Evolutionary conservation across 2,329 filamentous ascomycete species (phyloP).

Genomic region (Colletotrichum nymphaeae): DNA sequence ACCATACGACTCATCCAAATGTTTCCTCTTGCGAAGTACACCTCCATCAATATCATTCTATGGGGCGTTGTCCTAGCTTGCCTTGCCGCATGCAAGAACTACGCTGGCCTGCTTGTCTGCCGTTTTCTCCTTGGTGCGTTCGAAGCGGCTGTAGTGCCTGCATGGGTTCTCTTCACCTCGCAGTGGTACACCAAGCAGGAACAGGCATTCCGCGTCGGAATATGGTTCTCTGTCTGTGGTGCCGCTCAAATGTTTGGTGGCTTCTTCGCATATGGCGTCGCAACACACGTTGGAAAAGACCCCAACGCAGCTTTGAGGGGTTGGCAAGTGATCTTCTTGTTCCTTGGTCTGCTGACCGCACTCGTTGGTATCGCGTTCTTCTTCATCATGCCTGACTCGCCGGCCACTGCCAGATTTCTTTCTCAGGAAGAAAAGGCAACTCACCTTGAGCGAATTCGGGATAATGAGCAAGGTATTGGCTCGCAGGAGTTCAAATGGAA

Average conservation of each 20-base stretch:
- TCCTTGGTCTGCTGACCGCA: conserved; percentile 64
- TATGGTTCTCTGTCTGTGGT: conserved; percentile 74
- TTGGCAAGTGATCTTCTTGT: conserved; percentile 73
- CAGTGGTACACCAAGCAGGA: conserved; percentile 81
- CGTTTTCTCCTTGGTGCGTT: conserved; percentile 77
- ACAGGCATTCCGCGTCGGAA: conserved; percentile 70
- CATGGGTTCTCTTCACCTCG: conserved; percentile 74
- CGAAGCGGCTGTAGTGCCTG: conserved; percentile 76
- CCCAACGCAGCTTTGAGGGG: conserved; percentile 60
- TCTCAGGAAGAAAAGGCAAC: conserved; percentile 63
- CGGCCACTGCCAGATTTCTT: conserved; percentile 56
- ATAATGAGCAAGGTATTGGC: conserved; percentile 75
- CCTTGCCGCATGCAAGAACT: conserved; percentile 72
- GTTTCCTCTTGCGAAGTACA: conserved; percentile 51
- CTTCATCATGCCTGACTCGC: conserved; percentile 58
- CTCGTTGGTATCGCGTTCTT: conserved; percentile 60
- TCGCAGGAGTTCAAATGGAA: conserved; percentile 76
- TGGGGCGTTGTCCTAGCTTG: conserved; percentile 61
- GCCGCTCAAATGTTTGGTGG: conserved; percentile 53
- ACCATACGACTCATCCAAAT: conserved; percentile 50
- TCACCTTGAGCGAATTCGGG: conserved; percentile 61
- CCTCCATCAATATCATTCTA: conserved; percentile 48
- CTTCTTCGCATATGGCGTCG: conserved; percentile 54
- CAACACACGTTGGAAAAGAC: conserved; percentile 58
- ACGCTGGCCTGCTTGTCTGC: conserved; percentile 70